These are phyloP conservation scores for Aspergillus fischeri DNA, from an alignment of 2,329 filamentous ascomycete species.

Conservation along the genomic window DNA sequence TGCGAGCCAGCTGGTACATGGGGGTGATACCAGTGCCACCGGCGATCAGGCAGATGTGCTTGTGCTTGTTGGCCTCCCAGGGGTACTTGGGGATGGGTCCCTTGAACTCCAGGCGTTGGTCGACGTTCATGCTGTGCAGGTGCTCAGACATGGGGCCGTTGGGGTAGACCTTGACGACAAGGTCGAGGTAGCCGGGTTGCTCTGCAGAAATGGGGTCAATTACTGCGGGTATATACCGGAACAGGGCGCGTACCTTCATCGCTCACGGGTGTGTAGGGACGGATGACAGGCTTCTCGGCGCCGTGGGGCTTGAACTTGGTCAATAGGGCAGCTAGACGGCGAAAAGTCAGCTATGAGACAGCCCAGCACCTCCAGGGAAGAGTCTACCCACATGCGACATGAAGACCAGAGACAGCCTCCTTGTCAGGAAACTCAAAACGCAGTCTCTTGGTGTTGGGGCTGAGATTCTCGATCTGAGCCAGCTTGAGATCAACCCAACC, in stretches of 20 bases:
- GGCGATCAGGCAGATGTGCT: conserved; percentile 68
- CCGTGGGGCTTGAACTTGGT: conserved; percentile 87
- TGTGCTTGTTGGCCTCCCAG: conserved; percentile 88
- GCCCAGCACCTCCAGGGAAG: neutral
- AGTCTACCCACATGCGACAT: conserved; percentile 62
- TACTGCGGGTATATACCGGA: neutral
- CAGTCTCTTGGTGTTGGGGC: conserved; percentile 92
- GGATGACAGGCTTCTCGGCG: conserved; percentile 77
- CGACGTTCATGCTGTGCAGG: conserved; percentile 75
- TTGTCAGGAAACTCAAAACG: conserved; percentile 81
- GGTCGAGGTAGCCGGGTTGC: conserved; percentile 73
- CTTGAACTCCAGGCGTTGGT: conserved; percentile 85
- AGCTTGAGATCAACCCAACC: conserved; percentile 81
- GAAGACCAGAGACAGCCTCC: conserved; percentile 78
- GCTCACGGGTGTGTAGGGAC: conserved; percentile 88
- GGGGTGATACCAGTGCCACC: conserved; percentile 96
- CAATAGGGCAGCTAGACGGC: conserved; percentile 64
- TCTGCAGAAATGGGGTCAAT: conserved; percentile 45
- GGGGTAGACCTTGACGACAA: conserved; percentile 89
- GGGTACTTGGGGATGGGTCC: conserved; percentile 91
- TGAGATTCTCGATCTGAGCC: conserved; percentile 72
- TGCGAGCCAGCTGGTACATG: conserved; percentile 90
- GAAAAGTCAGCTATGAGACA: conserved; percentile 5
- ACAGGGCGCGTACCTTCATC: conserved; percentile 62
- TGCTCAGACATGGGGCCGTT: conserved; percentile 88